Base-by-base conservation (phyloP, 495 filamentous ascomycete species). In the Penicillium verhagenii region DNA sequence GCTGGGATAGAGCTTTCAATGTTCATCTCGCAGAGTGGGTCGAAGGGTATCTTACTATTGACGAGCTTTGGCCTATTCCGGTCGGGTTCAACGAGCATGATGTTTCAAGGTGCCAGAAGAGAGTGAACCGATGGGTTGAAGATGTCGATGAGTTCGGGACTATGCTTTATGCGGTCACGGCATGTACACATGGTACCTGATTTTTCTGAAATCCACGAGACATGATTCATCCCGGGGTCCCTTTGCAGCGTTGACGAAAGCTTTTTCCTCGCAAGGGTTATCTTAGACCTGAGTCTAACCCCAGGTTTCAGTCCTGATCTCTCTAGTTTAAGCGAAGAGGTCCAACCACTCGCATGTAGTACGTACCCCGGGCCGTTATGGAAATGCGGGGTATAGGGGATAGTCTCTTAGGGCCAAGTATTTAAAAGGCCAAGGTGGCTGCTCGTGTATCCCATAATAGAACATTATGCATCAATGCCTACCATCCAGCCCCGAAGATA, bases 101-200 rank as follows among this genome's bases (percentile, higher is more conserved):
- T 3, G 39, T 73, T 50, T 45, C 46, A 10, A 51, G 55, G 48
- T 68, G 72, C 53, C 64, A 65, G 0, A 58, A 47, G 1, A 60
- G 74, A 56, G 72, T 76, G 1, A 72, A 79, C 50, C 66, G 49
- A 6, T 79, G 77, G 76, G 53, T 79, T 9, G 70, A 75, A 49
- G 60, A 66, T 24, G 45, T 78, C 14, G 76, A 80, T 54, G 74
- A 76, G 56, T 80, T 67, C 62, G 77, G 76, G 20, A 76, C 68
- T 0, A 77, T 79, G 76, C 60, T 80, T n/a, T 78, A 72, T 50
- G 68, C 76, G 0, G 72, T 76, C 10, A 75, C 70, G 1, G 65
- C 63, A 14, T 75, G 69, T 52, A 79, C 75, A 13, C 75, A 78
- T 54, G 74, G 66, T n/a, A n/a, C n/a, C n/a, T n/a, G n/a, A n/a